phyloP scores from a whole-genome alignment of 2,329 filamentous ascomycete genomes.

The Colletotrichum agaves region DNA sequence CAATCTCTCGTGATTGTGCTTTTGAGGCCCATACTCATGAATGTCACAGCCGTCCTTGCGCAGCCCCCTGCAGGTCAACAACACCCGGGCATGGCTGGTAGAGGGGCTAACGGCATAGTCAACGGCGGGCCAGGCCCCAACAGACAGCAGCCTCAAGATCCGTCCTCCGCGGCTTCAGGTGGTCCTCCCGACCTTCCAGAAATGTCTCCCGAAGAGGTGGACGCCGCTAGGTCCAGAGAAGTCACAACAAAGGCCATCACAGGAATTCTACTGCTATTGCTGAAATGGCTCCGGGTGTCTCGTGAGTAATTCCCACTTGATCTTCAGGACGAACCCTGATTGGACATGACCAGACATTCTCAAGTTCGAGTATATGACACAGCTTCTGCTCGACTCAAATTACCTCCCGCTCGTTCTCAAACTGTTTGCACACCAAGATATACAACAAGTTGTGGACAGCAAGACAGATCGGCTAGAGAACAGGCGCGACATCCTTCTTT shows the following conservation, averaged over 20 bases:
- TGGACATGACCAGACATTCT: slow-evolving; percentile 73
- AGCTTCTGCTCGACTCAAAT: slow-evolving; percentile 92
- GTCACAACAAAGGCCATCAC: slow-evolving; percentile 92
- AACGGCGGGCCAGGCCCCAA: slow-evolving; percentile 52
- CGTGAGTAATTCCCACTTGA: slow-evolving; percentile 66
- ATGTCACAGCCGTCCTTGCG: slow-evolving; percentile 85
- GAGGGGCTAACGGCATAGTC: slow-evolving; percentile 51
- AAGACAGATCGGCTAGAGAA: slow-evolving; percentile 84
- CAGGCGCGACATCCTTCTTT: slow-evolving; percentile 63
- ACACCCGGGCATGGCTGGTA: slow-evolving; percentile 54
- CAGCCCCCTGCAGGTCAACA: slow-evolving; percentile 62
- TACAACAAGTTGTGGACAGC: slow-evolving; percentile 89
- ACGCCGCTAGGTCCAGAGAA: slow-evolving; percentile 83
- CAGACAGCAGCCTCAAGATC: slow-evolving; percentile 44
- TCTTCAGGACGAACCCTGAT: neutral
- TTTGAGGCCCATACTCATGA: slow-evolving; percentile 86
- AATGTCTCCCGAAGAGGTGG: slow-evolving; percentile 77
- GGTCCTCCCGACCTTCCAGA: slow-evolving; percentile 55
- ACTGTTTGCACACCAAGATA: slow-evolving; percentile 92
- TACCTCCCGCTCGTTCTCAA: slow-evolving; percentile 94
- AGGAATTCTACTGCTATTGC: slow-evolving; percentile 84
- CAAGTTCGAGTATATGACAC: slow-evolving; percentile 95
- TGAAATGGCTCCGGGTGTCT: slow-evolving; percentile 97
- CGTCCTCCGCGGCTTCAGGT: slow-evolving; percentile 19
- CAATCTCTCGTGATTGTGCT: slow-evolving; percentile 95